phyloP scores from a whole-genome alignment of 2,329 filamentous ascomycete genomes.

The Fusarium incarnatum region DNA sequence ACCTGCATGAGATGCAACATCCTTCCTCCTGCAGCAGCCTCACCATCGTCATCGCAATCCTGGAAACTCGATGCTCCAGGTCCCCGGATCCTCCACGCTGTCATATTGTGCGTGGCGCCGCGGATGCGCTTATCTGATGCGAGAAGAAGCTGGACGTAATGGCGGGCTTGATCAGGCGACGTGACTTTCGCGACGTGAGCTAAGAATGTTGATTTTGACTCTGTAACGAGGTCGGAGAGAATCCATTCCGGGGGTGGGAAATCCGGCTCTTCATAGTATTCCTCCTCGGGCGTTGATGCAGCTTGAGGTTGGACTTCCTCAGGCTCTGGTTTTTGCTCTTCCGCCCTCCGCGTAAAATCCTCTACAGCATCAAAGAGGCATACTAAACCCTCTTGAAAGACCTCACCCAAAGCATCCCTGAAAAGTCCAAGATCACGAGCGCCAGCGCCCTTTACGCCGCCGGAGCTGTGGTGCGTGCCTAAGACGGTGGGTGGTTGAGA shows the following conservation, averaged over 20 bases:
- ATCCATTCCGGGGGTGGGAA: constrained; percentile 67
- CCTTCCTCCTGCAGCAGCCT: constrained; percentile 88
- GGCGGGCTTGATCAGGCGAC: constrained; percentile 76
- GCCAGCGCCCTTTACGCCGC: constrained; percentile 77
- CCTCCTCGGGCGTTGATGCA: constrained; percentile 10
- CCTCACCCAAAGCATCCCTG: constrained; percentile 71
- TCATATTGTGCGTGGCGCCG: constrained; percentile 94
- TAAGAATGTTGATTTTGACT: constrained; percentile 90
- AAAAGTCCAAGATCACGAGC: constrained; percentile 77
- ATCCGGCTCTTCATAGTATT: constrained; percentile 25
- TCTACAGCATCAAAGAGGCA: constrained; percentile 95
- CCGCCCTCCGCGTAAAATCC: constrained; percentile 65
- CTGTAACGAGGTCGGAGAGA: constrained; percentile 77
- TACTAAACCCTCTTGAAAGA: constrained; percentile 79
- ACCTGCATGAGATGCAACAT: constrained; percentile 91
- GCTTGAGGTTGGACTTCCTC: constrained; percentile 42
- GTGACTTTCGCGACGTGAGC: constrained; percentile 78
- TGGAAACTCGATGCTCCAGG: constrained; percentile 71
- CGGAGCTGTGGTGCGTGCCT: constrained; percentile 84
- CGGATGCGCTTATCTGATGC: constrained; percentile 85
- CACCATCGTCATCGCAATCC: constrained; percentile 96
- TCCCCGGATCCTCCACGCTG: constrained; percentile 86
- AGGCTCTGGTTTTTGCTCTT: constrained; percentile 49
- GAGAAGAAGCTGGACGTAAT: constrained; percentile 79
- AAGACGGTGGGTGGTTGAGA: constrained; percentile 77